These are phyloP conservation scores for Protea cynaroides DNA, from an alignment of 164 flowering plant species.

Conservation along the genomic window DNA sequence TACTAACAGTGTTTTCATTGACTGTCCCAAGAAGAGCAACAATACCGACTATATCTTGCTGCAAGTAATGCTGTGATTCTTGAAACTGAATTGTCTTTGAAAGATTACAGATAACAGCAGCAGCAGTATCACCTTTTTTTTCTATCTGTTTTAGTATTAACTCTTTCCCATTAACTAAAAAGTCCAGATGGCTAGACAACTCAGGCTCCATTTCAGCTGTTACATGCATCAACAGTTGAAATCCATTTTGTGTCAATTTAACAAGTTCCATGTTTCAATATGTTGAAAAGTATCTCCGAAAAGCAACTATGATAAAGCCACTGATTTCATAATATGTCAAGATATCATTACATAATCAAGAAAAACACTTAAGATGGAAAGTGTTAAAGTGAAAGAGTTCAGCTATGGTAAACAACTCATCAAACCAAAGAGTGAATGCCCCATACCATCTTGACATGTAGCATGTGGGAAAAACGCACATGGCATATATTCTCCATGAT, in stretches of 20 bases:
- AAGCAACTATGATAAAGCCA: not conserved
- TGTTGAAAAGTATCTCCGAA: not conserved
- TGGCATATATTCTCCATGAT: too few relatives aligned
- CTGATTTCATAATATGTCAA: not conserved
- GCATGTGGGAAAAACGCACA: too few relatives aligned
- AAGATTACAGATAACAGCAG: slow-evolving; percentile 36
- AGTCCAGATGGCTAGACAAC: slow-evolving; percentile 3
- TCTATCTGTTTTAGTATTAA: slow-evolving; percentile 29
- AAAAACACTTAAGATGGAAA: too few relatives aligned
- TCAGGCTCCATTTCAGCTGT: slow-evolving; percentile 27
- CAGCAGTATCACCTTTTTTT: slow-evolving; percentile 32
- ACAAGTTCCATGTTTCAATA: not conserved
- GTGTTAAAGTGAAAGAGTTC: too few relatives aligned
- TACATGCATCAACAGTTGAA: slow-evolving; percentile 6
- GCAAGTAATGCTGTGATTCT: slow-evolving; percentile 12
- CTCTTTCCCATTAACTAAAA: slow-evolving; percentile 24
- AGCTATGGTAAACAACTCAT: too few relatives aligned
- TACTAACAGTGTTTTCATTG: slow-evolving; percentile 9
- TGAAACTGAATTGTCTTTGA: slow-evolving; percentile 2
- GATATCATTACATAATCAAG: too few relatives aligned
- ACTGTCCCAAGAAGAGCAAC: slow-evolving; percentile 69
- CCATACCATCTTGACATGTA: too few relatives aligned
- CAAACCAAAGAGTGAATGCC: too few relatives aligned
- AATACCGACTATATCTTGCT: slow-evolving; percentile 46
- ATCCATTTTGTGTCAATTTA: not conserved